Percentiles rank a stretch among this genome's conserved stretches.
Evolutionary conservation across 2,329 filamentous ascomycete species (phyloP).

Genomic region (Apiospora kogelbergensis): DNA sequence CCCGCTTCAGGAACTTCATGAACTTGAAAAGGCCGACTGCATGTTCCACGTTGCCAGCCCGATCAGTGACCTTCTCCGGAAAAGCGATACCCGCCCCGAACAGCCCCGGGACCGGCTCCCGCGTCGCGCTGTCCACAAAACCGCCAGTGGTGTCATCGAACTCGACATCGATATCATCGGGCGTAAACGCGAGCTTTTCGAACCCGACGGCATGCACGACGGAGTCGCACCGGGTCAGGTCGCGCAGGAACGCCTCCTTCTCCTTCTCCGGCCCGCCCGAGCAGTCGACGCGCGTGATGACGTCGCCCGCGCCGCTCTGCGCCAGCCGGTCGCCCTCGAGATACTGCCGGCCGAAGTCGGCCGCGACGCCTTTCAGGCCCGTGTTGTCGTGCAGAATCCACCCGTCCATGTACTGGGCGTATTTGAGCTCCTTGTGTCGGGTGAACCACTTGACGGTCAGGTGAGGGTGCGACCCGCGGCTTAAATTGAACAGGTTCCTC

Average conservation of each 20-base stretch:
- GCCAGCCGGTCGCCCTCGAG: conserved; percentile 52
- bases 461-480: conserved; percentile 48
- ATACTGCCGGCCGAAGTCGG: conserved; percentile 57
- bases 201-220: conserved; percentile 62
- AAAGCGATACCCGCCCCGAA: conserved; percentile 65
- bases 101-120: conserved; percentile 47
- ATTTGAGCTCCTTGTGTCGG: conserved; percentile 54
- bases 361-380: conserved; percentile 61
- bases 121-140: conserved; percentile 44
- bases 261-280: conserved; percentile 38
- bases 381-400: conserved; percentile 68
- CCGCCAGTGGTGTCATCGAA: conserved; percentile 39
- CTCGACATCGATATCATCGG: conserved; percentile 30
- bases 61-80: conserved; percentile 60
- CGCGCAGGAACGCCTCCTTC: conserved; percentile 40
- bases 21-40: conserved; percentile 67
- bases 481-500: conserved; percentile 58
- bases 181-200: conserved; percentile 48
- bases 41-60: conserved; percentile 59
- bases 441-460: conserved; percentile 63
- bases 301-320: conserved; percentile 43
- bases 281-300: conserved; percentile 48
- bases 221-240: conserved; percentile 51
- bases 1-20: conserved; percentile 60
- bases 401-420: conserved; percentile 60